Evolutionary conservation across 2,329 filamentous ascomycete genomes (phyloP).

Genomic region (Ophiocordyceps polyrhachis-furcata): DNA sequence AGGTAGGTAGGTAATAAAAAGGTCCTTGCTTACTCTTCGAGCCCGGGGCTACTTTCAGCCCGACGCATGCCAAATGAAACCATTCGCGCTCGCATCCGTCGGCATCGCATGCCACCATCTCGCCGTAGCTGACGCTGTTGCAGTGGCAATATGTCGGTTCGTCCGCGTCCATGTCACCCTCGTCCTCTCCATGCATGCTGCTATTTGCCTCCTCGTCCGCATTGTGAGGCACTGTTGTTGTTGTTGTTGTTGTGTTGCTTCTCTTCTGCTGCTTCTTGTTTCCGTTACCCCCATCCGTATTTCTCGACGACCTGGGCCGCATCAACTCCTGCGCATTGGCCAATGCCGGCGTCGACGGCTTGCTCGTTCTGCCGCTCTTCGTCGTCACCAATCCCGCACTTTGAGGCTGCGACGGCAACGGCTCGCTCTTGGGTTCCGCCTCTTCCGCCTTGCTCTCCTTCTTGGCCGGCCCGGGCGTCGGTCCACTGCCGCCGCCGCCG

Average conservation of each 20-base stretch:
- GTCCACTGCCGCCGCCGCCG: slow-evolving; percentile 10
- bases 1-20: too few relatives aligned
- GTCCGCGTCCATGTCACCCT: slow-evolving; percentile 46
- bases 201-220: slow-evolving; percentile 20
- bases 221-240: slow-evolving; percentile 17
- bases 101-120: slow-evolving; percentile 70
- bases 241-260: slow-evolving; percentile 21
- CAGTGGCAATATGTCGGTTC: slow-evolving; percentile 68
- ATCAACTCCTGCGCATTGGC: slow-evolving; percentile 38
- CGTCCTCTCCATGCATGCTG: slow-evolving; percentile 19
- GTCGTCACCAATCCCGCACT: slow-evolving; percentile 33
- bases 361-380: slow-evolving; percentile 47
- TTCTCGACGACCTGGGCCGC: slow-evolving; percentile 34
- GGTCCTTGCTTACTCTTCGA: slow-evolving; percentile 42
- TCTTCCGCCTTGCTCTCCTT: slow-evolving; percentile 25
- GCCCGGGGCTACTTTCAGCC: slow-evolving; percentile 59
- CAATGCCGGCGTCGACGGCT: slow-evolving; percentile 45
- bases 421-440: slow-evolving; percentile 20
- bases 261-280: slow-evolving; percentile 45
- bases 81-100: slow-evolving; percentile 57
- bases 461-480: slow-evolving; percentile 15
- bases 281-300: slow-evolving; percentile 17
- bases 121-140: slow-evolving; percentile 61
- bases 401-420: slow-evolving; percentile 23
- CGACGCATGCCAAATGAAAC: slow-evolving; percentile 73